A percentile compares a stretch with the other conserved stretches of the same genome.
Conservation (phyloP, 2,329 filamentous ascomycete genomes). For the Fusarium sp. region DNA sequence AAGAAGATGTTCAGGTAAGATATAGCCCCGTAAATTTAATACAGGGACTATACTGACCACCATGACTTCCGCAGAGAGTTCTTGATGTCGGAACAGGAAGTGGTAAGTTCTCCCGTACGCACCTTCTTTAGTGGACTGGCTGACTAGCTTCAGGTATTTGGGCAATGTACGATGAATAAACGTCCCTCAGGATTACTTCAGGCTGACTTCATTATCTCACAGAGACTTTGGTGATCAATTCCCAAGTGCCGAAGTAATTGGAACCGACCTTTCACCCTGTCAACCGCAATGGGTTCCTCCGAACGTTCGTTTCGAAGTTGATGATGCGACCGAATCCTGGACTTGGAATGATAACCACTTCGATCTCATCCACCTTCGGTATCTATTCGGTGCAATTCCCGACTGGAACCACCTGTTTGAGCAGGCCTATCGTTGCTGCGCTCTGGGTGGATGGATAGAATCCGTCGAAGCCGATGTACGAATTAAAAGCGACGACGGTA, state of each 20-base stretch:
- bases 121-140: too few species aligned
- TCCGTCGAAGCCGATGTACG: constrained; percentile 33
- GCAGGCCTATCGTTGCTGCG: constrained; percentile 38
- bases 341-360: constrained; percentile 31
- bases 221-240: constrained; percentile 39
- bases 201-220: rapidly evolving
- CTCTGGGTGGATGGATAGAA: constrained; percentile 37
- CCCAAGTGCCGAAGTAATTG: constrained; percentile 25
- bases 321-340: constrained; percentile 33
- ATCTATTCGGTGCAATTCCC: constrained; percentile 35
- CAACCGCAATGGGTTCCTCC: constrained; percentile 40
- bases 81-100: constrained; percentile 30
- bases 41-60: too few species aligned
- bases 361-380: constrained; percentile 37
- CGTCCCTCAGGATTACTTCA: rapidly evolving
- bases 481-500: constrained; percentile 31
- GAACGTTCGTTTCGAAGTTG: constrained; percentile 38
- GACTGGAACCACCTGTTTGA: constrained; percentile 33
- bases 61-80: background rate
- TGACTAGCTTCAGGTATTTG: constrained; percentile 2
- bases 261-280: constrained; percentile 39
- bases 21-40: too few species aligned
- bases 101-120: background rate
- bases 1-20: background rate
- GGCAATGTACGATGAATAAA: background rate